Conservation (phyloP, 2,329 filamentous ascomycete genomes). For the Ceratocystis variospora region DNA sequence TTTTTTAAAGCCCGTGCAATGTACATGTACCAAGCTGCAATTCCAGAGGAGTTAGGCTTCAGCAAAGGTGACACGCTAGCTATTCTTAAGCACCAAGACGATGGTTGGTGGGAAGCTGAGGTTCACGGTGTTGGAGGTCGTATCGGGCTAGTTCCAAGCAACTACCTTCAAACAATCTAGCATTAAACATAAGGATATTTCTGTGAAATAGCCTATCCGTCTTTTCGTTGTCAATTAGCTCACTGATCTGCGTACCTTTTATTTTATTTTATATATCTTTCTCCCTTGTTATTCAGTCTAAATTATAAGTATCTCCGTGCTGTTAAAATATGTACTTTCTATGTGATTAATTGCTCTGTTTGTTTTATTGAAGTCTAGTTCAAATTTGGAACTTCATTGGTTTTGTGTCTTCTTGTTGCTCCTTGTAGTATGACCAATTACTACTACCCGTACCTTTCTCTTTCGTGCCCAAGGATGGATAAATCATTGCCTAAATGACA, state of each 20-base stretch:
- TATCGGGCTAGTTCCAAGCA: constrained; percentile 51
- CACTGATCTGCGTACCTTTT: not conserved
- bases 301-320: not conserved
- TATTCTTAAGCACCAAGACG: constrained; percentile 80
- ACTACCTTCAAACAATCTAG: constrained; percentile 43
- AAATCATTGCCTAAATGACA: not conserved
- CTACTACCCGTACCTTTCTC: no score
- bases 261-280: not conserved
- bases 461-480: not conserved
- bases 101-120: constrained; percentile 99
- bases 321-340: no score
- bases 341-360: no score
- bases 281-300: not conserved
- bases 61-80: constrained; percentile 83
- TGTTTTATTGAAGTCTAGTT: no score
- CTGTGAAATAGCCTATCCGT: not conserved
- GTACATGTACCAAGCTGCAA: constrained; percentile 88
- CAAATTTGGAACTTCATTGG: no score
- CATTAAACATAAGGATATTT: not conserved
- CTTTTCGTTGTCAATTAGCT: not conserved
- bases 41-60: constrained; percentile 88
- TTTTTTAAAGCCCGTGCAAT: constrained; percentile 61
- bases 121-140: constrained; percentile 54
- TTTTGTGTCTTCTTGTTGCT: no score
- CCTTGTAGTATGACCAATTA: no score